Evolutionary conservation across 768 basidiomycete genomes (phyloP), one percentile per base, ranked within the genome.

Genomic region (Kwoniella newhampshirensis): DNA sequence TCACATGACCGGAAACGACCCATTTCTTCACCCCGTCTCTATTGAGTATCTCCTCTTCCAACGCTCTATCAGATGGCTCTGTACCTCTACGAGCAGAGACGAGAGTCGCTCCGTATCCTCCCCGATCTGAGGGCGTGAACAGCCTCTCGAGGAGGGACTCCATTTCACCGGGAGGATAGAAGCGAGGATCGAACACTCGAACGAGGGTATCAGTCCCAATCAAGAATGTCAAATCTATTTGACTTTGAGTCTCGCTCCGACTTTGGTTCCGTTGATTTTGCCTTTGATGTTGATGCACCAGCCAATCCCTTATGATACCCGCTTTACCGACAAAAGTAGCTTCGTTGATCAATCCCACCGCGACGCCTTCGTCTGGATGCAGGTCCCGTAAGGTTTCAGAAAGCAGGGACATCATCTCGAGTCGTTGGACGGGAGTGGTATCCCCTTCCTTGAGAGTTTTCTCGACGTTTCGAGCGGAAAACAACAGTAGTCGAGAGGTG

Each of bases 301-400:
- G 37, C 11, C 43, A 52, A 5, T 39, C 17, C 17, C 49, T 30
- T 26, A 94, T 77, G 39, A 79, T 76, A 11, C 73, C 75, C 13
- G 88, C 86, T 77, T 97, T 97, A 17, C 85, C 84, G 23, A 88
- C 87, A 74, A 97, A 96, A 0, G 86, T 89, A 11, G 92, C 90
- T 67, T 91, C 89, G 72, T 91, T 84, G 58, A 90, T 83, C 63
- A 92, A 82, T 7, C 83, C 93, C 6, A 94, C 82, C 0, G 89
- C 91, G 32, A 87, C 80, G 55, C 87, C 86, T 5, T 36, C 39
- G 5, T 48, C 46, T 6, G 50, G 55, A 15, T 30, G 23, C 28
- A 26, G 25, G 13, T 1, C 15, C 42, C 4, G 25, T 28, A 11
- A 84, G 81, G n/a, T n/a, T 32, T 80, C 66, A 0, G 86, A 82